Evolutionary conservation across 352 stramenopile species (phyloP).

Genomic region (Phytophthora sansomeana): DNA sequence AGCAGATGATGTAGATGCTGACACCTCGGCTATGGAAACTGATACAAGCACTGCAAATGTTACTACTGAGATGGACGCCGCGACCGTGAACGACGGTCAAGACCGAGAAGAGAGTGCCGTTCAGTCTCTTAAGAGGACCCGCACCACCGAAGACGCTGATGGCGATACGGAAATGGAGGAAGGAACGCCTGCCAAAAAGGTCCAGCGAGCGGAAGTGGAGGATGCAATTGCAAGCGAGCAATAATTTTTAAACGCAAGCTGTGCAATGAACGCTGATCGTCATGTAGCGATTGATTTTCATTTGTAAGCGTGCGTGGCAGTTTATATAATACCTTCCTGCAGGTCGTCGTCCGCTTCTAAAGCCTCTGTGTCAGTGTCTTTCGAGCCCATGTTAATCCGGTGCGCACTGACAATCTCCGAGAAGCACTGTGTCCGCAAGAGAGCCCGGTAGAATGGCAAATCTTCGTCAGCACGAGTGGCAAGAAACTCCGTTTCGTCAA

Average conservation of each 20-base stretch:
- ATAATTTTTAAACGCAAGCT: conserved; percentile 26
- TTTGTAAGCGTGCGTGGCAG: not conserved
- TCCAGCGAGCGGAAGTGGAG: conserved; percentile 25
- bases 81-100: conserved; percentile 19
- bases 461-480: conserved; percentile 66
- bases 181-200: conserved; percentile 35
- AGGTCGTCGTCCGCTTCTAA: conserved; percentile 43
- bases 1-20: not conserved
- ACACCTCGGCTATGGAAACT: conserved; percentile 4
- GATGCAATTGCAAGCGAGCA: conserved; percentile 16
- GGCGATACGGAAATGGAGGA: conserved; percentile 15
- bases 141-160: conserved; percentile 8
- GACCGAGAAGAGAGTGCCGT: conserved; percentile 3
- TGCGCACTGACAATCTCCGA: conserved; percentile 86
- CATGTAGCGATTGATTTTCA: conserved; percentile 5
- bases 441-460: conserved; percentile 65
- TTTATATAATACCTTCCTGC: conserved; percentile 61
- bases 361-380: conserved; percentile 36
- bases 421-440: conserved; percentile 85
- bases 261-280: conserved; percentile 8
- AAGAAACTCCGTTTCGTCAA: conserved; percentile 87
- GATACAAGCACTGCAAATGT: not conserved
- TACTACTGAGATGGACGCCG: conserved; percentile 17
- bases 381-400: conserved; percentile 64
- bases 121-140: conserved; percentile 35